These are phyloP conservation scores for Lachnellula cervina DNA, from an alignment of 2,329 filamentous ascomycete species.

Conservation along the genomic window DNA sequence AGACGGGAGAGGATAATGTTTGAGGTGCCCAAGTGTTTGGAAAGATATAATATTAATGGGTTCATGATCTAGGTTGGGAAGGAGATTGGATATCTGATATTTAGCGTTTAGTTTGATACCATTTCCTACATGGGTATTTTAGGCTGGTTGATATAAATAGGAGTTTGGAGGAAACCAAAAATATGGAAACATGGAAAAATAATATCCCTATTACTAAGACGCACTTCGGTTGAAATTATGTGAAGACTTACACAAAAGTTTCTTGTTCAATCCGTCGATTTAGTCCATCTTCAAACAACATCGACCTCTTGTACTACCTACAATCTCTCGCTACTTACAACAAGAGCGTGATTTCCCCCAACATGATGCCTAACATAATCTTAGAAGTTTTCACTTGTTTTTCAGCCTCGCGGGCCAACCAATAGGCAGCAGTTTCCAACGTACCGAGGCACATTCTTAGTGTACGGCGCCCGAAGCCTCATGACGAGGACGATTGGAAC, in stretches of 20 bases:
- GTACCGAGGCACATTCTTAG: not conserved
- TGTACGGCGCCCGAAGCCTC: not conserved
- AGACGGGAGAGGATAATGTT: conserved; percentile 3
- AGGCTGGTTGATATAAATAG: too few species aligned
- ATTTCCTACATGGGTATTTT: not conserved
- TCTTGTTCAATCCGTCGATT: too few species aligned
- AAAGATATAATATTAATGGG: not conserved
- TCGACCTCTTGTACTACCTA: too few species aligned
- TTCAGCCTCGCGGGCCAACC: not conserved
- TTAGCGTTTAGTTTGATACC: not conserved
- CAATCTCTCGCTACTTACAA: too few species aligned
- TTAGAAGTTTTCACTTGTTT: not conserved
- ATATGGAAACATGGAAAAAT: too few species aligned
- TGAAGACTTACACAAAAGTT: too few species aligned
- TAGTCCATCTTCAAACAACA: too few species aligned
- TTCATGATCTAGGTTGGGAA: not conserved
- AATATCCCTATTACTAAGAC: too few species aligned
- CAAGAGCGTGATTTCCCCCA: too few species aligned
- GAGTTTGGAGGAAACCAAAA: too few species aligned
- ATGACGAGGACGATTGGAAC: not conserved
- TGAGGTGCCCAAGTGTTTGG: not conserved
- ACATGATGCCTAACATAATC: not conserved
- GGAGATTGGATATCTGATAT: not conserved
- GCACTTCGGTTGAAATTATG: too few species aligned
- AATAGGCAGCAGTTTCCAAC: not conserved